Conservation (phyloP, 2,329 filamentous ascomycete genomes). For the Alternaria solani region DNA sequence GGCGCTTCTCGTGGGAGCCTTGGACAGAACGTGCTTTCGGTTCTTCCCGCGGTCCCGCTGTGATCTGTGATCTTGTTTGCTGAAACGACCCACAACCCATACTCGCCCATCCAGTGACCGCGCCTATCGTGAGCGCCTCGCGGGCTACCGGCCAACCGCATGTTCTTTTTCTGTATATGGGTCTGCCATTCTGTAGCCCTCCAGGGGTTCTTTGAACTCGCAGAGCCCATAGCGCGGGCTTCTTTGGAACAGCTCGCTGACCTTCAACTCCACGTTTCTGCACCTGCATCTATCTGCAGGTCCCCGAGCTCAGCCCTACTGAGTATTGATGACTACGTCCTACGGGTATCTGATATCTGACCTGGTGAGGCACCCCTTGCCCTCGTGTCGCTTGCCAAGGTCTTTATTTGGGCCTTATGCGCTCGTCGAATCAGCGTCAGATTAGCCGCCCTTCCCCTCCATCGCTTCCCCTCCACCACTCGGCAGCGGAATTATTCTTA, state of each 20-base stretch:
- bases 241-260: constrained; percentile 29
- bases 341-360: constrained; percentile 19
- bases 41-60: constrained; percentile 20
- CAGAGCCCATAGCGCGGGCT: constrained; percentile 6
- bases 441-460: constrained; percentile 41
- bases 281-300: constrained; percentile 30
- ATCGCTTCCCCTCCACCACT: constrained; percentile 32
- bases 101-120: constrained; percentile 20
- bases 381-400: constrained; percentile 32
- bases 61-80: constrained; percentile 14
- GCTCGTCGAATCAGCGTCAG: constrained; percentile 41
- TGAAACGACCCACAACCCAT: constrained; percentile 25
- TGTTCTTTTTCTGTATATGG: constrained; percentile 6
- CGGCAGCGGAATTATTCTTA: constrained; percentile 47
- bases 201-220: not conserved
- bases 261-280: constrained; percentile 16
- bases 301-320: constrained; percentile 42
- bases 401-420: constrained; percentile 35
- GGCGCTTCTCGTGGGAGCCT: constrained; percentile 28
- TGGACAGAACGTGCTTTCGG: constrained; percentile 22
- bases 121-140: constrained; percentile 29
- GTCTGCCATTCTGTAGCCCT: constrained; percentile 13
- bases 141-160: constrained; percentile 11
- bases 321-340: constrained; percentile 38
- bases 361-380: constrained; percentile 22